phyloP scores from a whole-genome alignment of 805 yeast genomes.

The Barnettozyma sucrosica region DNA sequence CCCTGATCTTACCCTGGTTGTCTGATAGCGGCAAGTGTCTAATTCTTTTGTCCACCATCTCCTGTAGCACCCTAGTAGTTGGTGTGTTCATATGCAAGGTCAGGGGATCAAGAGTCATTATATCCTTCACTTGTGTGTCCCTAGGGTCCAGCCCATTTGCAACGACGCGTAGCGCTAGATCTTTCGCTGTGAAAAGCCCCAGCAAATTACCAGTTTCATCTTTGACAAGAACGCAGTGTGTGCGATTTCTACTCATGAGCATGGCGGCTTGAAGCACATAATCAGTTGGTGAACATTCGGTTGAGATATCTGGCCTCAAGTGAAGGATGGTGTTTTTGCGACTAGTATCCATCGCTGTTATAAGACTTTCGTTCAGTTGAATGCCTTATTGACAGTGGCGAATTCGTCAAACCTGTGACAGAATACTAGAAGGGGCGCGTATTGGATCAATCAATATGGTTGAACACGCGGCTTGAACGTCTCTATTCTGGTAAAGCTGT shows the following conservation, averaged over 20 bases:
- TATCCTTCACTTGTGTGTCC: conserved; percentile 27
- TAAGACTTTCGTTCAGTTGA: neutral
- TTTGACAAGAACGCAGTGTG: conserved; percentile 38
- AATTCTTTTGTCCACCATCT: conserved; percentile 37
- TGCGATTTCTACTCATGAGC: conserved; percentile 33
- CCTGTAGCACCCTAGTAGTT: conserved; percentile 36
- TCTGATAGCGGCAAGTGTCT: conserved; percentile 40
- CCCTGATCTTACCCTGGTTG: conserved; percentile 32
- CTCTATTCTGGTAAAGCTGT: neutral
- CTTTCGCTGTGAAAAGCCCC: conserved; percentile 43
- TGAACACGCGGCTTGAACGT: neutral
- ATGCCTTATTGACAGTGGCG: neutral
- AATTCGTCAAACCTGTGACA: neutral
- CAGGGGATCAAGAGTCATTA: conserved; percentile 37
- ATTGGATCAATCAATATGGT: neutral
- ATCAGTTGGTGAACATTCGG: conserved; percentile 31
- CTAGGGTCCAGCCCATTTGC: conserved; percentile 27
- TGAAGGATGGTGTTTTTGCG: conserved; percentile 16
- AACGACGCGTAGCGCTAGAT: conserved; percentile 39
- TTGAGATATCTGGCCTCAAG: conserved; percentile 32
- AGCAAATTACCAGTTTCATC: conserved; percentile 22
- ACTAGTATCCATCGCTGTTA: conserved; percentile 1
- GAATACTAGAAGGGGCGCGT: neutral
- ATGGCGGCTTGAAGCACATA: conserved; percentile 30
- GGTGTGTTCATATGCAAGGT: conserved; percentile 32